Conservation (phyloP, 495 filamentous ascomycete species). For the Penicillium nucicola region DNA sequence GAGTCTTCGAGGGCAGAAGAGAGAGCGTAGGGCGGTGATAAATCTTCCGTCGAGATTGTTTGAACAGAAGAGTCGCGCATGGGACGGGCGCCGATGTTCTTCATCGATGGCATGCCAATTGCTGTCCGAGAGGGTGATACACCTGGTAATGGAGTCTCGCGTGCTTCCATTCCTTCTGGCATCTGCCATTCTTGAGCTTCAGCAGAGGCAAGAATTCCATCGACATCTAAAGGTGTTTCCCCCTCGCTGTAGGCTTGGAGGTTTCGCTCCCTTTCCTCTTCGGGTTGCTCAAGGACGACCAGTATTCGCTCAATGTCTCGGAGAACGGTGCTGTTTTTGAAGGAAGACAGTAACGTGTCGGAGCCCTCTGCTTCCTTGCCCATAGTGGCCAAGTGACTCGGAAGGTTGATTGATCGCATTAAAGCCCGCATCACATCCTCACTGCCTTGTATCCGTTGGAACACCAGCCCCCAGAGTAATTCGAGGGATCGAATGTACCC, state of each 20-base stretch:
- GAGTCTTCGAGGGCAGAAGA: conserved; percentile 3
- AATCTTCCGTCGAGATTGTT: conserved; percentile 6
- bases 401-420: conserved; percentile 38
- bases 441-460: conserved; percentile 40
- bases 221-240: conserved; percentile 35
- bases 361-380: conserved; percentile 44
- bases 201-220: conserved; percentile 31
- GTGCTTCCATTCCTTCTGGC: conserved; percentile 25
- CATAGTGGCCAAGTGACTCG: conserved; percentile 40
- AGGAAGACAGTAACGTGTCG: conserved; percentile 47
- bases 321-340: conserved; percentile 52
- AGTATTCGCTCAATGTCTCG: conserved; percentile 52
- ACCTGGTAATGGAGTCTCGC: conserved; percentile 19
- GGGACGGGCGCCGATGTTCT: conserved; percentile 4
- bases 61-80: conserved; percentile 30
- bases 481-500: conserved; percentile 43
- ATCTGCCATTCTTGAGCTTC: conserved; percentile 40
- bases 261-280: conserved; percentile 31
- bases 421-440: conserved; percentile 43
- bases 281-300: conserved; percentile 40
- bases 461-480: conserved; percentile 40
- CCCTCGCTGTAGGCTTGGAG: conserved; percentile 20
- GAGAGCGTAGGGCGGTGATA: conserved; percentile 2
- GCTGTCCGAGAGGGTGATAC: conserved; percentile 33
- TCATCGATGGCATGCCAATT: conserved; percentile 15